phyloP scores from a whole-genome alignment of 176 grass and related monocot genomes.

The Triticum turgidum region DNA sequence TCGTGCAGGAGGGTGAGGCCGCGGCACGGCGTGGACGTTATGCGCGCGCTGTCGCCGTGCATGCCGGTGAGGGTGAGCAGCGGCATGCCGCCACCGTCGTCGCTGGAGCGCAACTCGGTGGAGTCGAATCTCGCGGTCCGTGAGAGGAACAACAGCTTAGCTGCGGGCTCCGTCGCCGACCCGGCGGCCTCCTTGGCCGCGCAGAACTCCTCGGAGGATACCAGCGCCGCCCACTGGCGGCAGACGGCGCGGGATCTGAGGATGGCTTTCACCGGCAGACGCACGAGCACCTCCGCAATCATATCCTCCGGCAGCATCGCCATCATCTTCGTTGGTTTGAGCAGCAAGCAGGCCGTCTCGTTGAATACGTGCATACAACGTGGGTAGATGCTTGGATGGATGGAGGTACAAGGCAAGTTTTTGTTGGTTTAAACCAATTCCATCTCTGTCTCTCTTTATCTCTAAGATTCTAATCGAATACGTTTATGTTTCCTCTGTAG shows the following conservation, averaged over 20 bases:
- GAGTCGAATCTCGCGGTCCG: background rate
- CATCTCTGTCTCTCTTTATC: no score
- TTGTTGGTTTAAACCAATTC: no score
- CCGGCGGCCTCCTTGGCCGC: background rate
- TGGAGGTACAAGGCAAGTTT: no score
- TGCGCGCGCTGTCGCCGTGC: background rate
- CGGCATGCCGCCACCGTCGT: background rate
- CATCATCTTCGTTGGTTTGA: no score
- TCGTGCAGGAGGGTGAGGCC: background rate
- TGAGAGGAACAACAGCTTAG: background rate
- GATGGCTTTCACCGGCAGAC: background rate
- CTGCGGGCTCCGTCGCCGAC: background rate
- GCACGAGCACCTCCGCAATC: background rate
- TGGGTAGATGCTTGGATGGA: no score
- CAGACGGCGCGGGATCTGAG: background rate
- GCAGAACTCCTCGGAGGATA: background rate
- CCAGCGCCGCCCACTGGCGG: background rate
- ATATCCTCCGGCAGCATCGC: background rate
- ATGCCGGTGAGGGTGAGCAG: background rate
- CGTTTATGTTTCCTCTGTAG: no score
- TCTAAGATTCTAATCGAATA: no score
- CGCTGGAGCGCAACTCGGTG: background rate
- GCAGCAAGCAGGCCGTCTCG: no score
- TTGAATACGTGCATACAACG: no score
- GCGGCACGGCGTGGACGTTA: background rate